Conservation (phyloP, 371 early-diverging fungal species). For the Syncephalis fuscata region DNA sequence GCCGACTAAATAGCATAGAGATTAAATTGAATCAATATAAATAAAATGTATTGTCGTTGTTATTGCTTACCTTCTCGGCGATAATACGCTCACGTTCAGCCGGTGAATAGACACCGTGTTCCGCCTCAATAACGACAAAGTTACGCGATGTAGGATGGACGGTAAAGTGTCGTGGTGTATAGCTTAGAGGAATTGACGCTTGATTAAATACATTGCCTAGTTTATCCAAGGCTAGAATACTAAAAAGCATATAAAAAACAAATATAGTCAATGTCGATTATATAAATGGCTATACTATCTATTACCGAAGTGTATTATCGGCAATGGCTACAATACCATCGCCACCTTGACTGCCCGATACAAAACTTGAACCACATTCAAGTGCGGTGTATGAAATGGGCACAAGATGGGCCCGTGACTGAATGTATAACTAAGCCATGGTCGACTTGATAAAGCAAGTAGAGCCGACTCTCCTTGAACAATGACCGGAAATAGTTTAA, state of each 20-base stretch:
- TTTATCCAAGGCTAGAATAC: slow-evolving; percentile 76
- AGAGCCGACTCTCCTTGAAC: slow-evolving; percentile 55
- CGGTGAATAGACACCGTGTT: slow-evolving; percentile 59
- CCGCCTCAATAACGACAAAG: slow-evolving; percentile 80
- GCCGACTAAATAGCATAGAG: slow-evolving; percentile 10
- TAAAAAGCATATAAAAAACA: slow-evolving; percentile 6
- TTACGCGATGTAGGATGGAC: slow-evolving; percentile 51
- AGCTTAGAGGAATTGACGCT: slow-evolving; percentile 61
- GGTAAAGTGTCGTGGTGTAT: slow-evolving; percentile 77
- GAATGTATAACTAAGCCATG: slow-evolving; percentile 84
- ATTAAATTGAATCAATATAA: too few relatives aligned
- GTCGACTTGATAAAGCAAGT: slow-evolving; percentile 67
- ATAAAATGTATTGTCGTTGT: too few relatives aligned
- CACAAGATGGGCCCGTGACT: slow-evolving; percentile 33
- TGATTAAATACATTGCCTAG: slow-evolving; percentile 72
- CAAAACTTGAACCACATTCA: slow-evolving; percentile 55
- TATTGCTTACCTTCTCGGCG: slow-evolving; percentile 19
- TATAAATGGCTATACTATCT: too few relatives aligned
- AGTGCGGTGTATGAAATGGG: slow-evolving; percentile 23
- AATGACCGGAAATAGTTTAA: slow-evolving; percentile 53
- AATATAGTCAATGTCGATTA: too few relatives aligned
- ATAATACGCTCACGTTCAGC: slow-evolving; percentile 35
- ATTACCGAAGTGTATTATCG: slow-evolving; percentile 44
- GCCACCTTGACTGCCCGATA: slow-evolving; percentile 16
- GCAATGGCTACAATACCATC: slow-evolving; percentile 84